Percentiles rank a stretch among this genome's conserved stretches.
phyloP scores from a whole-genome alignment of 2,329 filamentous ascomycete genomes.

The Botrytis medusae region DNA sequence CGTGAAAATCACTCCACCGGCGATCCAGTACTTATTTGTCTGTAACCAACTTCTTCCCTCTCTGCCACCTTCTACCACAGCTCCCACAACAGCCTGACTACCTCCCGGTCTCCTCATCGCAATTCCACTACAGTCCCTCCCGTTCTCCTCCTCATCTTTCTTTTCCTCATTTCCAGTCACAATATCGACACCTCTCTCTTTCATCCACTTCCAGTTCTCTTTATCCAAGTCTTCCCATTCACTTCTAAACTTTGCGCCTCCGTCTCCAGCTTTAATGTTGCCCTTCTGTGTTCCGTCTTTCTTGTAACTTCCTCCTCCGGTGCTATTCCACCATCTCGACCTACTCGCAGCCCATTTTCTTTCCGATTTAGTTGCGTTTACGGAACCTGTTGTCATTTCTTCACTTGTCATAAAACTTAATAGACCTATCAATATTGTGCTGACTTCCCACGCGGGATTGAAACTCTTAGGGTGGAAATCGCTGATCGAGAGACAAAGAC shows the following conservation, averaged over 20 bases:
- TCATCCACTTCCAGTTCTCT: slow-evolving; percentile 93
- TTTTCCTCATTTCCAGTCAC: slow-evolving; percentile 65
- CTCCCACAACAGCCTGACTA: slow-evolving; percentile 54
- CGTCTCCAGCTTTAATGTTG: slow-evolving; percentile 87
- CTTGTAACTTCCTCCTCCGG: slow-evolving; percentile 60
- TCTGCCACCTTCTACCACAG: slow-evolving; percentile 76
- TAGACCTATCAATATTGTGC: slow-evolving; percentile 90
- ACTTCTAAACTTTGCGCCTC: slow-evolving; percentile 81
- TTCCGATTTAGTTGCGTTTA: slow-evolving; percentile 75
- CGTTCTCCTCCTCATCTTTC: slow-evolving; percentile 51
- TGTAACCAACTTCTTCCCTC: slow-evolving; percentile 79
- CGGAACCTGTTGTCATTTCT: slow-evolving; percentile 94
- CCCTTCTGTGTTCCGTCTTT: slow-evolving; percentile 56
- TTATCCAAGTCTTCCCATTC: slow-evolving; percentile 89
- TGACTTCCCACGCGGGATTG: slow-evolving; percentile 98
- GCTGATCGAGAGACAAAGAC: slow-evolving; percentile 91
- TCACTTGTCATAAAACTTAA: slow-evolving; percentile 98
- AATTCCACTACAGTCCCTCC: slow-evolving; percentile 57
- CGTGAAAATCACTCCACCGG: slow-evolving; percentile 68
- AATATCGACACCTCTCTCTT: slow-evolving; percentile 74
- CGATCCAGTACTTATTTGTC: slow-evolving; percentile 74
- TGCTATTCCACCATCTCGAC: slow-evolving; percentile 95
- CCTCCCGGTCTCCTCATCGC: slow-evolving; percentile 62
- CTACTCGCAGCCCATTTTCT: slow-evolving; percentile 73
- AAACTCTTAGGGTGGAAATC: slow-evolving; percentile 98